Evolutionary conservation across 371 early-diverging fungal species (phyloP).

Genomic region (Syncephalastrum monosporum): DNA sequence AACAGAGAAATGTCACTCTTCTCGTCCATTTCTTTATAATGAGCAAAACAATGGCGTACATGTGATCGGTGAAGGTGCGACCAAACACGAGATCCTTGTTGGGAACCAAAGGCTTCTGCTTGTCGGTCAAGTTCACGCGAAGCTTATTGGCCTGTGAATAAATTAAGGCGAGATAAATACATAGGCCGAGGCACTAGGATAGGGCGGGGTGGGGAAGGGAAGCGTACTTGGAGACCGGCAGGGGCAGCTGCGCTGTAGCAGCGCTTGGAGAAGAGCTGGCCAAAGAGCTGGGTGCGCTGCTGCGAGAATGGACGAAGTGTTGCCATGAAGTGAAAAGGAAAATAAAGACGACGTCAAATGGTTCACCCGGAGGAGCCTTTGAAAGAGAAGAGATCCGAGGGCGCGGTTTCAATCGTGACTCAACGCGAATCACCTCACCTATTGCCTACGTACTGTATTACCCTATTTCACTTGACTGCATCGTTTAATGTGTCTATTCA

Average conservation of each 20-base stretch:
- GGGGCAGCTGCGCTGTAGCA: conserved; percentile 19
- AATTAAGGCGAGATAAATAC: not conserved
- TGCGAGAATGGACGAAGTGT: conserved; percentile 9
- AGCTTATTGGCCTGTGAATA: conserved; percentile 49
- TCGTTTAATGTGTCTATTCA: too few relatives aligned
- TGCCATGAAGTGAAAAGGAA: not conserved
- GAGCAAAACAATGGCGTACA: conserved; percentile 46
- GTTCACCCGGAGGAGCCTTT: too few relatives aligned
- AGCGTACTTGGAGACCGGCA: not conserved
- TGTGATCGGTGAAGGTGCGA: conserved; percentile 90
- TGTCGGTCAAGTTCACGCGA: conserved; percentile 35
- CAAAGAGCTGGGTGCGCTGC: conserved; percentile 5
- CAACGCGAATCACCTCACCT: too few relatives aligned
- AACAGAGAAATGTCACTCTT: not conserved
- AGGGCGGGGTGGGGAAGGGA: too few relatives aligned
- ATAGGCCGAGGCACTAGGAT: not conserved
- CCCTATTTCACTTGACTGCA: too few relatives aligned
- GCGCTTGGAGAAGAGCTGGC: conserved; percentile 12
- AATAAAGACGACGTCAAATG: not conserved
- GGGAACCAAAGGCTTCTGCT: conserved; percentile 64
- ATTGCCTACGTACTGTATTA: too few relatives aligned
- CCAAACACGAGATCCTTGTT: conserved; percentile 89
- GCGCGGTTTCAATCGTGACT: too few relatives aligned
- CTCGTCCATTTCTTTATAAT: not conserved
- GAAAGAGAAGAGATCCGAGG: too few relatives aligned